These are phyloP conservation scores for Dryas octopetala DNA, from an alignment of 306 rosid species.

Conservation along the genomic window DNA sequence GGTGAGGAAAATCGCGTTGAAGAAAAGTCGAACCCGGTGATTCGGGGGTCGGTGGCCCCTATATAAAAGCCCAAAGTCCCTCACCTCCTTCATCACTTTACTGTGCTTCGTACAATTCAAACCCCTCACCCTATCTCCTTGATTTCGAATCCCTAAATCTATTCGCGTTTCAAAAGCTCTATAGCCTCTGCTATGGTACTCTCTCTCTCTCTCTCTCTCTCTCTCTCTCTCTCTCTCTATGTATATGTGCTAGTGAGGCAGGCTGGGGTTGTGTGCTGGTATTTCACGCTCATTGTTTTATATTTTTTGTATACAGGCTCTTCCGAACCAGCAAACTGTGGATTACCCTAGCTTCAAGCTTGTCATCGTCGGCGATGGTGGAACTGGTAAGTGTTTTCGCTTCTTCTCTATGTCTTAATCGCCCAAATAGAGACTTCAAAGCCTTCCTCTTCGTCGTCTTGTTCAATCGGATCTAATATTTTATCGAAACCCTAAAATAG, in stretches of 20 bases:
- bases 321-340: conserved; percentile 28
- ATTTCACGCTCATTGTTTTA: not conserved
- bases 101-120: not conserved
- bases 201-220: not conserved
- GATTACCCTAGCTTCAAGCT: conserved; percentile 40
- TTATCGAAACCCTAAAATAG: not conserved
- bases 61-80: not conserved
- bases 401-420: not conserved
- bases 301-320: not conserved
- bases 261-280: not conserved
- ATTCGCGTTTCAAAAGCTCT: not conserved
- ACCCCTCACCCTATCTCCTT: too few relatives aligned
- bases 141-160: not conserved
- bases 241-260: not conserved
- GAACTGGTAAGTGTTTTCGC: conserved; percentile 27
- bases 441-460: not conserved
- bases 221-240: not conserved
- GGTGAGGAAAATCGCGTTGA: conserved; percentile 17
- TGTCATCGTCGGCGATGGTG: conserved; percentile 43
- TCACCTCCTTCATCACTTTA: not conserved
- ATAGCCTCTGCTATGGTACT: not conserved
- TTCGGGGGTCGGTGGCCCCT: not conserved
- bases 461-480: not conserved
- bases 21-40: conserved; percentile 9
- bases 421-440: too few relatives aligned